Conservation (phyloP, 345 rosid species). For the Cardamine occulta region DNA sequence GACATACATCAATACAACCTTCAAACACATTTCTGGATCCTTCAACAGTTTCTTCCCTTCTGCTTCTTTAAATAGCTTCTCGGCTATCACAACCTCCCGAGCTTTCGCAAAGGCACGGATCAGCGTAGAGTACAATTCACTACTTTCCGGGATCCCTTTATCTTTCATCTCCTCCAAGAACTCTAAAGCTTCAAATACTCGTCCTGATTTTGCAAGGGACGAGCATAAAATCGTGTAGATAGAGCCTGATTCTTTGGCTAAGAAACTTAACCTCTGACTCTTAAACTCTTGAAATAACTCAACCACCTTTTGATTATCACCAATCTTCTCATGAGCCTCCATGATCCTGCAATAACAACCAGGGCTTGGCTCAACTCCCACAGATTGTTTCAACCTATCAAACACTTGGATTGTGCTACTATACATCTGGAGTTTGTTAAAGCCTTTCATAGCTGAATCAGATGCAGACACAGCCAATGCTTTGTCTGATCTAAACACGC, state of each 20-base stretch:
- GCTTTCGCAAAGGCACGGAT: constrained; percentile 58
- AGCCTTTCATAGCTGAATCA: constrained; percentile 73
- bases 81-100: constrained; percentile 46
- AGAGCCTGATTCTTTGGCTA: constrained; percentile 43
- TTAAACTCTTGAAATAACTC: constrained; percentile 65
- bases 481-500: constrained; percentile 48
- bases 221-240: constrained; percentile 54
- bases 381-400: constrained; percentile 53
- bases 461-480: constrained; percentile 54
- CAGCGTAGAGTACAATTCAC: constrained; percentile 60
- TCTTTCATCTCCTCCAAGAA: constrained; percentile 58
- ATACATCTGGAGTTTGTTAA: constrained; percentile 83
- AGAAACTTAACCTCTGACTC: constrained; percentile 43
- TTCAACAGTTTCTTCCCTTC: constrained; percentile 52
- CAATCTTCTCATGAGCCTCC: constrained; percentile 66
- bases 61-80: constrained; percentile 72
- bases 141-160: constrained; percentile 51
- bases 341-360: constrained; percentile 64
- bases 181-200: constrained; percentile 67
- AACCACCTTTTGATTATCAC: constrained; percentile 55
- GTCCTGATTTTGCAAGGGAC: constrained; percentile 65
- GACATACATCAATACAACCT: constrained; percentile 70
- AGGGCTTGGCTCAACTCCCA: constrained; percentile 51
- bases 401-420: constrained; percentile 58
- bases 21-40: constrained; percentile 76